Conservation (phyloP, 257 asterid species). For the Coffea eugenioides region DNA sequence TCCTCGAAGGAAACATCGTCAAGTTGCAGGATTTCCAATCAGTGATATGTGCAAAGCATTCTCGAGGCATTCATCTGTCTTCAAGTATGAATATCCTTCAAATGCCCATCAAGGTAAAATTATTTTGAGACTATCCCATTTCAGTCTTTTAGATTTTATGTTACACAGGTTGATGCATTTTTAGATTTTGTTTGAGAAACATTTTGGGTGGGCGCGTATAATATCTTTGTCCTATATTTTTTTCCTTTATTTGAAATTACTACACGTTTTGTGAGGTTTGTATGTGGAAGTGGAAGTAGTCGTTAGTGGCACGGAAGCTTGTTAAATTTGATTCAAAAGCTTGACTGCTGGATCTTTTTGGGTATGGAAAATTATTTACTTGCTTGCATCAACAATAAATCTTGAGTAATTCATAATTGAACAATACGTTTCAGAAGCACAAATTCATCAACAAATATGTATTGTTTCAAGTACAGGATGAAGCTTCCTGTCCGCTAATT, state of each 20-base stretch:
- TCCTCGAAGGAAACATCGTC: constrained; percentile 52
- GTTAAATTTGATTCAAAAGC: constrained; percentile 1
- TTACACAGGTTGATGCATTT: not conserved
- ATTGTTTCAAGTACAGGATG: not conserved
- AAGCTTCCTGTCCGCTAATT: not conserved
- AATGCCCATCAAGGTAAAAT: constrained; percentile 34
- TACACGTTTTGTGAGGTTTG: not conserved
- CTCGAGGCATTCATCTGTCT: constrained; percentile 22
- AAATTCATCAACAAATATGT: not conserved
- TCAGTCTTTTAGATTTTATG: not conserved
- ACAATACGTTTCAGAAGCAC: not conserved
- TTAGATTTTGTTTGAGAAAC: not conserved
- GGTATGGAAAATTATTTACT: not conserved
- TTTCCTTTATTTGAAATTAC: not conserved
- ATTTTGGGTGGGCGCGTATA: no score
- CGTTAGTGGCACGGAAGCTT: not conserved
- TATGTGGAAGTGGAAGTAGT: no score
- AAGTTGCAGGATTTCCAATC: constrained; percentile 72
- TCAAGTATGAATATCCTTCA: constrained; percentile 28
- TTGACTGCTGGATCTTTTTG: not conserved
- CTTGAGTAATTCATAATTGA: not conserved
- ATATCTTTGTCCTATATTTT: not conserved
- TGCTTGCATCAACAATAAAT: not conserved
- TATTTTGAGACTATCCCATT: constrained; percentile 2
- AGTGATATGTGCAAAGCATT: constrained; percentile 35